Base-by-base conservation (phyloP, 768 basidiomycete genomes). In the Lactarius deliciosus region DNA sequence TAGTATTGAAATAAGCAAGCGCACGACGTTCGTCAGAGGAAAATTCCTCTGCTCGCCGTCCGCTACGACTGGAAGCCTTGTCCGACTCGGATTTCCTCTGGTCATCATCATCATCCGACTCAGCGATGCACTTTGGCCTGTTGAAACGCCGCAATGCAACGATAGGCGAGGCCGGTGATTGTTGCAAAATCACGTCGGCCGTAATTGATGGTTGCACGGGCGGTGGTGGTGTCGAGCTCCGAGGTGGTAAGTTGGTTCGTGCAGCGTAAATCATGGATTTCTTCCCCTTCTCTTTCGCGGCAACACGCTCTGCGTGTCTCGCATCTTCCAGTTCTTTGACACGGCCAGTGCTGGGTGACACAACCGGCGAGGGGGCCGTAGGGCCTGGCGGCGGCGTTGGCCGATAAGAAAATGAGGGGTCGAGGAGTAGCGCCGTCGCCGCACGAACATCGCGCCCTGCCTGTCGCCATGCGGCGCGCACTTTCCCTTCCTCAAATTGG, bases 211-310 rank as follows among this genome's bases (percentile, higher is more conserved):
- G 82, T n/a, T 73, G 72, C 2, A 66, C 57, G 1, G 79, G 75
- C 43, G 84, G 81, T 1, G 82, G 79, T 1, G 82, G 79, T 18
- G 82, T 75, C 38, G 69, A 41, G 64, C 53, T 45, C 65, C 55
- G 16, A 67, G 64, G 25, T 69, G 72, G 84, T 41, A 88, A 77
- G 34, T 77, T 76, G 45, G 81, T 75, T 64, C 89, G 83, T 69
- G 88, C 89, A 50, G 88, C 87, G 70, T 92, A 92, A 59, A 93
- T 93, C 75, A 86, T 82, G n/a, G 91, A 92, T 72, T 85, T 88
- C 76, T 89, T 92, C 25, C 87, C 90, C 75, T 90, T 87, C 77
- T 91, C 90, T 73, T 81, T 87, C 65, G 80, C 81, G 40, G 88
- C 86, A 22, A 82, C 84, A 66, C 87, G 82, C 68, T 81, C 84